A percentile compares a stretch with the other conserved stretches of the same genome.
Conservation (phyloP, 1,284 basidiomycete species). For the Austroboletus niveus region DNA sequence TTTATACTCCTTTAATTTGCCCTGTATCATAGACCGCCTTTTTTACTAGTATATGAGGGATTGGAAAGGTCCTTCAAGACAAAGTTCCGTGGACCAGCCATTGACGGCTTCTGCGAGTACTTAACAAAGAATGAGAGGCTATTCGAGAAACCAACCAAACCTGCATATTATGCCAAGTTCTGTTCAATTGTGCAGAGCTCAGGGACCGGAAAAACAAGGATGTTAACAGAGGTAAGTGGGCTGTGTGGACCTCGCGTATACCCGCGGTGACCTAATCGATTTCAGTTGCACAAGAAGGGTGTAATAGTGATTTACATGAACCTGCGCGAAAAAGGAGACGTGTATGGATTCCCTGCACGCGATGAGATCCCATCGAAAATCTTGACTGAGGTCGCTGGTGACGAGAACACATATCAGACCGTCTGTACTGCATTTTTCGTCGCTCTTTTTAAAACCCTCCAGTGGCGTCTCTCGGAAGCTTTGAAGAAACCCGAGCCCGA, state of each 20-base stretch:
- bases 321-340: not conserved
- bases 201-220: slow-evolving; percentile 23
- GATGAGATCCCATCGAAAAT: slow-evolving; percentile 12
- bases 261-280: not conserved
- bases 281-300: slow-evolving; percentile 10
- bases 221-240: slow-evolving; percentile 15
- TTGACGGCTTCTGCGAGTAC: not conserved
- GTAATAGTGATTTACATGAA: slow-evolving; percentile 23
- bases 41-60: not conserved
- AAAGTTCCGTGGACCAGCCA: not conserved
- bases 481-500: no score
- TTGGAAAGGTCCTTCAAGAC: not conserved
- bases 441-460: slow-evolving; percentile 11
- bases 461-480: not conserved
- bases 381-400: slow-evolving; percentile 1
- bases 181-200: slow-evolving; percentile 19
- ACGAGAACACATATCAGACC: not conserved
- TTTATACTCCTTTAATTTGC: no score
- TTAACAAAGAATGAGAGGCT: not conserved
- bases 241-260: not conserved
- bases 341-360: slow-evolving; percentile 4
- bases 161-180: slow-evolving; percentile 2
- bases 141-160: not conserved
- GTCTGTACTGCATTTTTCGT: slow-evolving; percentile 10
- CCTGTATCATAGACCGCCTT: not conserved